Evolutionary conservation across 2,329 filamentous ascomycete species (phyloP).

Genomic region (Apiospora koreana): DNA sequence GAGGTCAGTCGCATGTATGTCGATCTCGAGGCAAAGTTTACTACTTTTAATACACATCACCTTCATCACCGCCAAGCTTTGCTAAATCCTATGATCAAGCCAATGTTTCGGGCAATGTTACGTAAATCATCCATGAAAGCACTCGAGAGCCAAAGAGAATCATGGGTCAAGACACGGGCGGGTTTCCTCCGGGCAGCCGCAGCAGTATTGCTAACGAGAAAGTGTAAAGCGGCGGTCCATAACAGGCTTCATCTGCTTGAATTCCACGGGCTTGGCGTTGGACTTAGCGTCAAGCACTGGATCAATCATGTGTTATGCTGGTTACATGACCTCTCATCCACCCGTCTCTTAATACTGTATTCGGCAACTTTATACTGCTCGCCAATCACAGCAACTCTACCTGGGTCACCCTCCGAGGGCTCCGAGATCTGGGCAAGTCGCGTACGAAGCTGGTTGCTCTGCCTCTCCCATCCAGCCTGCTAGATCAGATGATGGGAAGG

Average conservation of each 20-base stretch:
- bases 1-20: constrained; percentile 1
- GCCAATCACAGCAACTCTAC: not conserved
- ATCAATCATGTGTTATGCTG: not conserved
- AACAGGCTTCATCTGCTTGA: not conserved
- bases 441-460: not conserved
- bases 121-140: not conserved
- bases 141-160: not conserved
- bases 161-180: not conserved
- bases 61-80: not conserved
- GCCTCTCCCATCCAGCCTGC: not conserved
- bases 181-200: not conserved
- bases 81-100: not conserved
- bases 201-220: not conserved
- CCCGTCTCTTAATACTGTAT: not conserved
- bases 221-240: constrained; percentile 1
- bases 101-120: not conserved
- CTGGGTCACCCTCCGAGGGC: not conserved
- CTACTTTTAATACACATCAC: constrained; percentile 1
- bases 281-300: not conserved
- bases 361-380: not conserved
- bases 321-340: not conserved
- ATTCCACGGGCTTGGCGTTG: not conserved
- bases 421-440: not conserved
- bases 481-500: not conserved
- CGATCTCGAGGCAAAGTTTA: constrained; percentile 2